phyloP scores from a whole-genome alignment of 805 yeast species.

The Citeromyces matritensis region DNA sequence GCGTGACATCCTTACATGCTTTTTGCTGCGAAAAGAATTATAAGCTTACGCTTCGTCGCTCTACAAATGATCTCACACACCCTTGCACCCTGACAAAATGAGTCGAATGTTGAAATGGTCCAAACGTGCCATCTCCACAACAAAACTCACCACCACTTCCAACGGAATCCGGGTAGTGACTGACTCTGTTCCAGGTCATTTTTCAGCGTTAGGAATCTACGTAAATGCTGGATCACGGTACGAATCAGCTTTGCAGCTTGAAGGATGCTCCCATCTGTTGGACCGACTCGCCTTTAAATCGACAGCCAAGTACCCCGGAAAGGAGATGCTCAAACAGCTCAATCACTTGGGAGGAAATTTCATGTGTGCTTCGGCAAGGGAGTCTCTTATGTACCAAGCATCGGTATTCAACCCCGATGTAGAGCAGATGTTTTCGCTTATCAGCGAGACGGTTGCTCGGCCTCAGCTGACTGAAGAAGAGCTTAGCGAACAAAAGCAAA shows the following conservation, averaged over 20 bases:
- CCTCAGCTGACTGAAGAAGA: conserved; percentile 63
- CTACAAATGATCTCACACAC: too few relatives aligned
- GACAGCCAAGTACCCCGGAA: conserved; percentile 40
- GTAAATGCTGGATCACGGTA: conserved; percentile 84
- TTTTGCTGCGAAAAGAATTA: too few relatives aligned
- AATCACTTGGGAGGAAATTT: conserved; percentile 86
- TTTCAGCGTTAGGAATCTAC: conserved; percentile 80
- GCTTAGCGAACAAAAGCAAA: conserved; percentile 52
- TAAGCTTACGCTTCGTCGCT: too few relatives aligned
- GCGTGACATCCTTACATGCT: too few relatives aligned
- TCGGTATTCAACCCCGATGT: conserved; percentile 82
- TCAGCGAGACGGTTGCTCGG: conserved; percentile 62
- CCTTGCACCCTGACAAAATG: too few relatives aligned
- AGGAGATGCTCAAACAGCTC: conserved; percentile 59
- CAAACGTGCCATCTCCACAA: too few relatives aligned
- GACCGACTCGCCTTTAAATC: conserved; percentile 81
- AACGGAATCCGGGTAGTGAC: conserved; percentile 80
- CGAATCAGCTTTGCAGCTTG: conserved; percentile 37
- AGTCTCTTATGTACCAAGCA: conserved; percentile 86
- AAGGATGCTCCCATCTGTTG: conserved; percentile 71
- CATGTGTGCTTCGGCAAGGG: conserved; percentile 87
- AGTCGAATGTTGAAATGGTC: too few relatives aligned
- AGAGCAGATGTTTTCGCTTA: conserved; percentile 58
- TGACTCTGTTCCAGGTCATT: conserved; percentile 79
- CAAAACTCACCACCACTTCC: conserved; percentile 20